Conservation (phyloP, 352 stramenopile species). For the Pythium monospermum region DNA sequence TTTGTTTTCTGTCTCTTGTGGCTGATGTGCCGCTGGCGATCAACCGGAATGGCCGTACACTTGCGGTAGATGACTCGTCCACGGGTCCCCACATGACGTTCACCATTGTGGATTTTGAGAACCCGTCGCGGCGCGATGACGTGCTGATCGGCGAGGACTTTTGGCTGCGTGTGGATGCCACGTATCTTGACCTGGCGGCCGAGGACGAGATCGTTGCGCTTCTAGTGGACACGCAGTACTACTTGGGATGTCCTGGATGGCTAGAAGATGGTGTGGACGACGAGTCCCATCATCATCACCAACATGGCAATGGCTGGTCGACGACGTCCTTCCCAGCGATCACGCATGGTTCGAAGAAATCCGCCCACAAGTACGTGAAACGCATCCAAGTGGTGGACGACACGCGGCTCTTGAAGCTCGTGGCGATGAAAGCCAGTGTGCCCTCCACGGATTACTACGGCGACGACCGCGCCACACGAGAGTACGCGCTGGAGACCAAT, state of each 20-base stretch:
- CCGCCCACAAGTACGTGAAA: background rate
- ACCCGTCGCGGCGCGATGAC: constrained; percentile 37
- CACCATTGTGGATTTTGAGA: constrained; percentile 57
- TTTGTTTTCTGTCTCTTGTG: constrained; percentile 47
- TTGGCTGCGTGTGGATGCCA: constrained; percentile 45
- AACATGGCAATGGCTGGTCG: too few species aligned
- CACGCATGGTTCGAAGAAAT: background rate
- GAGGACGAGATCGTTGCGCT: constrained; percentile 33
- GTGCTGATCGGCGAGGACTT: constrained; percentile 43
- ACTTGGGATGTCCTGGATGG: constrained; percentile 45
- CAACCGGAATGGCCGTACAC: constrained; percentile 34
- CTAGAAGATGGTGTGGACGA: constrained; percentile 24
- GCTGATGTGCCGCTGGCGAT: constrained; percentile 47
- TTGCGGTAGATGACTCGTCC: constrained; percentile 15
- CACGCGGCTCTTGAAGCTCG: constrained; percentile 32
- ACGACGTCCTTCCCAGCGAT: background rate
- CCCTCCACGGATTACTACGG: constrained; percentile 48
- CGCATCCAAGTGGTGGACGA: too few species aligned
- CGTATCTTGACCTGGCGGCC: constrained; percentile 14
- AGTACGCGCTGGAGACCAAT: constrained; percentile 62
- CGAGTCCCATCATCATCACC: too few species aligned
- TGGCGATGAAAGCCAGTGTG: constrained; percentile 50
- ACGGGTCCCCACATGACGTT: constrained; percentile 56
- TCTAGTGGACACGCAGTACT: constrained; percentile 51
- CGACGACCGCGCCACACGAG: constrained; percentile 52